phyloP scores from a whole-genome alignment of 2,329 filamentous ascomycete species.

The Paraphoma chrysanthemicola region DNA sequence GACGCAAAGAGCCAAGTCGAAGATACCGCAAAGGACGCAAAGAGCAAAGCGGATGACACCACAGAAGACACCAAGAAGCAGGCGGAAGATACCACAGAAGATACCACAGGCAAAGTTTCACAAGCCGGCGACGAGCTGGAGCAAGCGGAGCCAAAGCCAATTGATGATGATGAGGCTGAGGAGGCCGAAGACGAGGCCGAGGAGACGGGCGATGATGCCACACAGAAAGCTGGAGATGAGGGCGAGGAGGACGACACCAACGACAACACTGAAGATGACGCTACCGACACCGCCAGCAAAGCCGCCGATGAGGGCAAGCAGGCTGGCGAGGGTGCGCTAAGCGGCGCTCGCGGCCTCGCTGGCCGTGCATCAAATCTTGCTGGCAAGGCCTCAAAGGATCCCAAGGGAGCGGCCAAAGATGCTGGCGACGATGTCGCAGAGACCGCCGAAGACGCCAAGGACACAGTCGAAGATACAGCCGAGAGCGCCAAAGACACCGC shows the following conservation, averaged over 20 bases:
- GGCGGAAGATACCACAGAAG: slow-evolving; percentile 45
- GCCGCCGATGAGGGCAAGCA: slow-evolving; percentile 45
- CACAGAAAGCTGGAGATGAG: slow-evolving; percentile 55
- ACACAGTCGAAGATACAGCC: slow-evolving; percentile 41
- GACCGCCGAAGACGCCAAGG: slow-evolving; percentile 34
- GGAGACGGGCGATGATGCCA: slow-evolving; percentile 47
- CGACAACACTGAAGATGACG: slow-evolving; percentile 52
- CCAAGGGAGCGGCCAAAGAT: slow-evolving; percentile 47
- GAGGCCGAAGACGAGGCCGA: slow-evolving; percentile 27
- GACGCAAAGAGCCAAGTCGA: slow-evolving; percentile 47
- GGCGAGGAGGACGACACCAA: slow-evolving; percentile 49
- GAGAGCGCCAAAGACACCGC: slow-evolving; percentile 41
- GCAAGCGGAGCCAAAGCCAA: slow-evolving; percentile 55
- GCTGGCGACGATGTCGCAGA: slow-evolving; percentile 43
- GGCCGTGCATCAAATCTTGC: slow-evolving; percentile 56
- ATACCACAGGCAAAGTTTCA: slow-evolving; percentile 56
- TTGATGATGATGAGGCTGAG: slow-evolving; percentile 51
- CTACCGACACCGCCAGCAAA: slow-evolving; percentile 41
- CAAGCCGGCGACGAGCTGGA: slow-evolving; percentile 55
- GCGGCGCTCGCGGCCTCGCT: slow-evolving; percentile 55
- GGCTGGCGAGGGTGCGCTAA: slow-evolving; percentile 48
- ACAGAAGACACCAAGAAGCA: slow-evolving; percentile 47
- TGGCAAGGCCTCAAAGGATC: slow-evolving; percentile 51
- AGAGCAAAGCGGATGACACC: slow-evolving; percentile 35
- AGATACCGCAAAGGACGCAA: slow-evolving; percentile 42